Conservation (phyloP, 2,329 filamentous ascomycete species). For the Neofusicoccum kwambonambiense region DNA sequence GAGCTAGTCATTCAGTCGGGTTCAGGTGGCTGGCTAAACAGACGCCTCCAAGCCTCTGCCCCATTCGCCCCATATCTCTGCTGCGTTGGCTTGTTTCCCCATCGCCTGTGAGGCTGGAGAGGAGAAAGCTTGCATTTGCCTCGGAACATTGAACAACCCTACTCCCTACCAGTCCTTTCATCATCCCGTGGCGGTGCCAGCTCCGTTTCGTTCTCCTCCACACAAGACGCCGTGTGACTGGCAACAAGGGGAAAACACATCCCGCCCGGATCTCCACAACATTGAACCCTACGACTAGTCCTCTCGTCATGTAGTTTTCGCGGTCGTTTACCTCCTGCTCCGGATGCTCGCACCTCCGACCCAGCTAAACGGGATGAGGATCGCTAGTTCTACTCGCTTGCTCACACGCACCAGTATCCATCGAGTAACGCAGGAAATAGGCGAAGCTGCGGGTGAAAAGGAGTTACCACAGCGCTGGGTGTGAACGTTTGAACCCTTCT, state of each 20-base stretch:
- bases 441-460: neutral
- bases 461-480: neutral
- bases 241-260: too few species aligned
- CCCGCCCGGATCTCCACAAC: too few species aligned
- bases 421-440: neutral
- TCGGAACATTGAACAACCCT: neutral
- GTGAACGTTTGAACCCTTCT: neutral
- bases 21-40: conserved; percentile 8
- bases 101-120: neutral
- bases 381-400: neutral
- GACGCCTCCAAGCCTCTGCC: neutral
- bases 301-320: too few species aligned
- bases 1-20: conserved; percentile 6
- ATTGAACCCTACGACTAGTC: too few species aligned
- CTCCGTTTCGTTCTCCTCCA: too few species aligned
- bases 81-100: too few species aligned
- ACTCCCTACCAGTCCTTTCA: neutral
- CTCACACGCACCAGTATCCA: neutral
- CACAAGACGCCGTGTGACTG: too few species aligned
- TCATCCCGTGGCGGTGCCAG: neutral
- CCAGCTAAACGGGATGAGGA: neutral
- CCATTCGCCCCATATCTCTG: neutral
- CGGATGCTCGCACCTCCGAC: neutral
- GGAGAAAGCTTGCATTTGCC: neutral
- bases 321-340: too few species aligned